Conservation (phyloP, 257 asterid genomes). For the Lantana camara region DNA sequence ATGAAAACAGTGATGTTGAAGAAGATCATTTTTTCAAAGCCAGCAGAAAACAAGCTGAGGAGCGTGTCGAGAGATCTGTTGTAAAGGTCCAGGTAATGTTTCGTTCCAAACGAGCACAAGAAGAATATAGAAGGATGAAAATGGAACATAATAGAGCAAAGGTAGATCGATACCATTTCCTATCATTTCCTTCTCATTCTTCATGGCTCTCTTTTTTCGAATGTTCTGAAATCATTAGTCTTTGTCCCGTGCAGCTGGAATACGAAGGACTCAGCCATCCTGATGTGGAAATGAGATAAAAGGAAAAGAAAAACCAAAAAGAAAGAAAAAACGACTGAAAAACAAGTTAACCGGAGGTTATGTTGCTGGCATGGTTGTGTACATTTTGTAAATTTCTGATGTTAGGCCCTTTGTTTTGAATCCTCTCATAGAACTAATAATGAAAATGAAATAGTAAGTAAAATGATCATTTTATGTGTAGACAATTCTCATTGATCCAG, state of each 20-base stretch:
- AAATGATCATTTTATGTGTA: too few relatives aligned
- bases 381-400: constrained; percentile 32
- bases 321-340: not conserved
- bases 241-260: constrained; percentile 56
- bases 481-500: too few relatives aligned
- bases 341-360: not conserved
- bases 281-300: constrained; percentile 45
- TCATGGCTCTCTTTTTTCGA: not conserved
- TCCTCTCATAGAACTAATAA: not conserved
- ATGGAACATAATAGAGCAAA: constrained; percentile 56
- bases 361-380: constrained; percentile 21
- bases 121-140: constrained; percentile 91
- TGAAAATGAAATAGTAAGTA: too few relatives aligned
- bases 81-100: constrained; percentile 92
- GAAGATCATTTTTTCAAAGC: constrained; percentile 91
- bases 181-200: not conserved
- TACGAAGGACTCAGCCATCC: constrained; percentile 51
- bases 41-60: constrained; percentile 97
- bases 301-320: not conserved
- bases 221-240: not conserved
- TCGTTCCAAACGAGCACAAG: constrained; percentile 91
- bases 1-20: constrained; percentile 55
- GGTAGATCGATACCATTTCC: constrained; percentile 38
- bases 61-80: constrained; percentile 94
- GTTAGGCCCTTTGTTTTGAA: constrained; percentile 13